Evolutionary conservation across 1,284 basidiomycete genomes (phyloP).

Genomic region (Trichosporon faecale): DNA sequence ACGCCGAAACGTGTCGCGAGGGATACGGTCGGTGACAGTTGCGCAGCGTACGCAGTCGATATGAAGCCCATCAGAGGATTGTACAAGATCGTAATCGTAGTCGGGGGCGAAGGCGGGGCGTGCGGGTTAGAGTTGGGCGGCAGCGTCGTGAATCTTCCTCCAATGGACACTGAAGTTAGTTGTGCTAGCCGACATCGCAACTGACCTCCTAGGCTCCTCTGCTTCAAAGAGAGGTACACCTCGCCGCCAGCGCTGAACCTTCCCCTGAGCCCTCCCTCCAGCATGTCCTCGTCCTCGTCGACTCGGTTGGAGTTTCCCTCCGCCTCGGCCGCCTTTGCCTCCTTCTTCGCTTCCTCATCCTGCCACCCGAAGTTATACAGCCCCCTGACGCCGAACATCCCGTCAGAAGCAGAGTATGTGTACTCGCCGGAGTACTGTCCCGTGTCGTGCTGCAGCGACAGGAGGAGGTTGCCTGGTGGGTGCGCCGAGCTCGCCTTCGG

Average conservation of each 20-base stretch:
- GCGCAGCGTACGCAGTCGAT: conserved; percentile 84
- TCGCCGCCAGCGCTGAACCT: conserved; percentile 90
- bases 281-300: conserved; percentile 77
- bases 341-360: conserved; percentile 50
- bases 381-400: conserved; percentile 84
- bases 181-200: conserved; percentile 22
- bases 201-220: conserved; percentile 85
- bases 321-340: conserved; percentile 27
- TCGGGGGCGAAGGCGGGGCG: conserved; percentile 69
- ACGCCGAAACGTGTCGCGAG: conserved; percentile 90
- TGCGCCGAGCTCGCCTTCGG: conserved; percentile 26
- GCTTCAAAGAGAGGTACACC: conserved; percentile 87
- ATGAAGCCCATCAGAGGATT: conserved; percentile 97
- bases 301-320: conserved; percentile 58
- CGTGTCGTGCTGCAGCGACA: conserved; percentile 86
- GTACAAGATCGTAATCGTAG: conserved; percentile 88
- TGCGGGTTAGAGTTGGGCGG: conserved; percentile 43
- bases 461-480: conserved; percentile 69
- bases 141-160: conserved; percentile 72
- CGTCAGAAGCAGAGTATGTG: conserved; percentile 88
- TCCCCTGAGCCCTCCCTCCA: conserved; percentile 83
- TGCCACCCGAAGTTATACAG: conserved; percentile 81
- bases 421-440: conserved; percentile 93
- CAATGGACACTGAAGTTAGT: conserved; percentile 71
- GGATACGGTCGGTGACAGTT: conserved; percentile 79